A percentile compares a stretch with the other conserved stretches of the same genome.
These are phyloP conservation scores for Cutaneotrichosporon sp. DNA, from an alignment of 1,284 basidiomycete species.

Conservation along the genomic window DNA sequence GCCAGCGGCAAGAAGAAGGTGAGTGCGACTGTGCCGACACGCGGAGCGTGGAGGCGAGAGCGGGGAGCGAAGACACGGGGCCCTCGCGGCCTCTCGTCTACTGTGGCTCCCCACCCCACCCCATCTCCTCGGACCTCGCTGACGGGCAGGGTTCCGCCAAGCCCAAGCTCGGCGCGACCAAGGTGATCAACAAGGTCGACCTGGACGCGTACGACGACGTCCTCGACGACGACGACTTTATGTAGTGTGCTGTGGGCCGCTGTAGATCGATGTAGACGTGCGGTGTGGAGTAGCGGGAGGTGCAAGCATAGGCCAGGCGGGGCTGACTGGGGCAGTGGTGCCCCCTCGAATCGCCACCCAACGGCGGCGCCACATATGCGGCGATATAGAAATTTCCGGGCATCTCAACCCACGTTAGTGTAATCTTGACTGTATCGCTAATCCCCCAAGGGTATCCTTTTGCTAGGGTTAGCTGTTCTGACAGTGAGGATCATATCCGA, in stretches of 20 bases:
- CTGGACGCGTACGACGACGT: conserved; percentile 79
- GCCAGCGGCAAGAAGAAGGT: conserved; percentile 86
- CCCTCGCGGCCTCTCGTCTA: too few species aligned
- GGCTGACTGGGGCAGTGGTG: not conserved
- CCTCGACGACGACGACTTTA: conserved; percentile 64
- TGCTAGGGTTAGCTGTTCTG: conserved; percentile 22
- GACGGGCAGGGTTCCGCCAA: conserved; percentile 57
- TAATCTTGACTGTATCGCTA: not conserved
- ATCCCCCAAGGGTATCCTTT: conserved; percentile 8
- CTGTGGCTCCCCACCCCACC: too few species aligned
- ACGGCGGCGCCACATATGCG: not conserved
- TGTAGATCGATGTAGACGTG: not conserved
- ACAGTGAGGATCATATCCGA: conserved; percentile 23
- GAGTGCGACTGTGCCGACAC: conserved; percentile 12
- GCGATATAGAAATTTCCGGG: not conserved
- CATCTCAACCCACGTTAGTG: not conserved
- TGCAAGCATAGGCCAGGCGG: not conserved
- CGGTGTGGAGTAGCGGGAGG: too few species aligned
- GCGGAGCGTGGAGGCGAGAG: too few species aligned
- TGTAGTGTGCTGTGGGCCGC: conserved; percentile 28
- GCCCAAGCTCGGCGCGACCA: conserved; percentile 72
- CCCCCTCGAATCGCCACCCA: not conserved
- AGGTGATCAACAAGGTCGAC: conserved; percentile 68
- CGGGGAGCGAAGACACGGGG: too few species aligned
- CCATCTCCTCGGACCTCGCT: not conserved